phyloP scores from a whole-genome alignment of 2,329 filamentous ascomycete species.

The Penicillium sp. region DNA sequence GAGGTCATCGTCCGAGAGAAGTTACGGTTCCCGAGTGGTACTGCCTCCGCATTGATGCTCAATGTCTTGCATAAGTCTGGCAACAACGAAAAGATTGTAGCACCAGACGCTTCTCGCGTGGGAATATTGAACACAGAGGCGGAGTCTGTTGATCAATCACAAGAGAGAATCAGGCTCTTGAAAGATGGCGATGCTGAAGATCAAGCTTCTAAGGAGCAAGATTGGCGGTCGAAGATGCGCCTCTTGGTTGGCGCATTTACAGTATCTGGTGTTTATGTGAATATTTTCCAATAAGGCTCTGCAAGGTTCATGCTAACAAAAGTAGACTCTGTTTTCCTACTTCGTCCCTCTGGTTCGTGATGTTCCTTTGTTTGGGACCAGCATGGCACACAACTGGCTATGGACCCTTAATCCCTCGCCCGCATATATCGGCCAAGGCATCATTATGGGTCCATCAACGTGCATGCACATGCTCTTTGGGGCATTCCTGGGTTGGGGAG shows the following conservation, averaged over 20 bases:
- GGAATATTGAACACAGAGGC: slow-evolving; percentile 27
- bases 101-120: slow-evolving; percentile 9
- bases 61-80: slow-evolving; percentile 74
- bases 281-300: slow-evolving; percentile 7
- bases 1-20: slow-evolving; percentile 93
- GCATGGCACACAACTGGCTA: slow-evolving; percentile 76
- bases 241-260: slow-evolving; percentile 60
- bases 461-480: slow-evolving; percentile 95
- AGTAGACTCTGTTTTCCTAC: slow-evolving; percentile 77
- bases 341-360: slow-evolving; percentile 83
- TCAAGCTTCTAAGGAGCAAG: slow-evolving; percentile 42
- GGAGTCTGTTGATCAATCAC: slow-evolving; percentile 33
- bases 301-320: slow-evolving; percentile 14
- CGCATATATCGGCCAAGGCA: slow-evolving; percentile 95
- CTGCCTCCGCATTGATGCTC: slow-evolving; percentile 92
- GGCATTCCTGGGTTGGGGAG: slow-evolving; percentile 82
- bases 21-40: slow-evolving; percentile 90
- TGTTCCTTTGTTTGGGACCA: slow-evolving; percentile 78
- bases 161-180: slow-evolving; percentile 48
- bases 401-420: slow-evolving; percentile 96
- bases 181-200: slow-evolving; percentile 40
- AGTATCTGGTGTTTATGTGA: slow-evolving; percentile 56
- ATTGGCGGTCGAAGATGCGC: slow-evolving; percentile 64
- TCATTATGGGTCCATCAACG: slow-evolving; percentile 96
- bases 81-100: slow-evolving; percentile 44